Evolutionary conservation across 108 stramenopile species (phyloP).

Genomic region (Nannochloropsis salina): DNA sequence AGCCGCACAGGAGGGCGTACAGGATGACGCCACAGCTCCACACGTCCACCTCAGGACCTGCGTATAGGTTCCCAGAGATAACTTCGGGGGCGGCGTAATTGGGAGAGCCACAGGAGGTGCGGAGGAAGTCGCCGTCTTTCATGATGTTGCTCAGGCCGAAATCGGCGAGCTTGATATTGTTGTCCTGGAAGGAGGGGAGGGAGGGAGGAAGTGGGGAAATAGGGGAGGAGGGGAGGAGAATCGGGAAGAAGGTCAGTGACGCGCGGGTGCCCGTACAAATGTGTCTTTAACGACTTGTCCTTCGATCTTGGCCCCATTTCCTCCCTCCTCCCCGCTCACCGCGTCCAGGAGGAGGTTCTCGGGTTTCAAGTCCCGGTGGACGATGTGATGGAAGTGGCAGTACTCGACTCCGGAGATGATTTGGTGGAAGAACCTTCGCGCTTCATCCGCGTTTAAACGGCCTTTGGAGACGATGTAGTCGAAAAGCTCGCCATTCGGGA

Average conservation of each 20-base stretch:
- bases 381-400: slow-evolving; percentile 97
- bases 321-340: neutral
- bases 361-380: slow-evolving; percentile 95
- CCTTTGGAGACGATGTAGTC: slow-evolving; percentile 96
- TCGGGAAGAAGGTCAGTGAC: neutral
- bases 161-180: slow-evolving; percentile 98
- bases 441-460: slow-evolving; percentile 86
- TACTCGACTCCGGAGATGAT: slow-evolving; percentile 96
- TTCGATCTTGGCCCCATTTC: no score
- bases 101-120: slow-evolving; percentile 85
- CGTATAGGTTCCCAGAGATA: slow-evolving; percentile 93
- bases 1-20: slow-evolving; percentile 96
- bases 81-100: slow-evolving; percentile 99
- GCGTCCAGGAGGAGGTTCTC: slow-evolving; percentile 91
- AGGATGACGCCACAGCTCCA: slow-evolving; percentile 99
- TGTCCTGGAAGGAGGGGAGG: slow-evolving; percentile 41
- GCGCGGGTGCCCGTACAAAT: neutral
- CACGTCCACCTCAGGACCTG: slow-evolving; percentile 97
- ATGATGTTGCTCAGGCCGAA: slow-evolving; percentile 96
- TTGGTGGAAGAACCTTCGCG: slow-evolving; percentile 96
- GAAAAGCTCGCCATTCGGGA: slow-evolving; percentile 96
- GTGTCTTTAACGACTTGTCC: neutral
- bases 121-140: slow-evolving; percentile 95
- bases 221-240: neutral
- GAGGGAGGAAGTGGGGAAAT: neutral